Evolutionary conservation across 1,284 basidiomycete genomes (phyloP), one percentile per base, ranked within the genome.

Genomic region (Trichosporon coremiiforme): DNA sequence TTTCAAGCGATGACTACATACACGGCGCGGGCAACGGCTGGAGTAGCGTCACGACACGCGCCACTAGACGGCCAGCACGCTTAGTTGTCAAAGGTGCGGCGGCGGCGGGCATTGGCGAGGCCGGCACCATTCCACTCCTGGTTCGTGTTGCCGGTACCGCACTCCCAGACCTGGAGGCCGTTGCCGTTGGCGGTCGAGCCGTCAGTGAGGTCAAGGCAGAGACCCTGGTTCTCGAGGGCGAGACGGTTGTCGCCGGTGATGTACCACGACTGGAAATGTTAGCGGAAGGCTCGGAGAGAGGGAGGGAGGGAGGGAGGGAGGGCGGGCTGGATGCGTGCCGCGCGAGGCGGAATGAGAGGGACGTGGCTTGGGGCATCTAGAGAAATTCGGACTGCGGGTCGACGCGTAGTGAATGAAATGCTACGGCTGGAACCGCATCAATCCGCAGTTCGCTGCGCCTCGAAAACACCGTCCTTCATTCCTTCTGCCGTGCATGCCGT

Each of bases 201-300:
- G 65, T 71, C 66, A 8, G 78, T 72, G 13, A 80, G 70, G 68
- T 80, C 79, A 36, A 80, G 68, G 68, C 79, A 80, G 66, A 71
- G 70, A 69, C 74, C 69, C 64, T 64, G 47, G 72, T 66, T 73
- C 38, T 68, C 67, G 65, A 73, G 68, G 22, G 67, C 68, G n/a
- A 73, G 60, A 20, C 68, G 67, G 69, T 74, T 70, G 70, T 76
- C 77, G 41, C 63, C 70, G 13, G 71, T 74, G 66, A 70, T 75
- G 45, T 68, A 75, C 75, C 75, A 79, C 12, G 68, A 68, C 67
- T 68, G 67, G 31, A 6, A 2, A 60, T n/a, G 57, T 60, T 9
- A 60, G 57, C 31, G 13, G 9, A 7, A 0, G 31, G n/a, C 12
- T 60, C 15, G n/a, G 5, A 22, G n/a, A 4, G 33, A 4, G 33